A percentile compares a stretch with the other conserved stretches of the same genome.
Conservation (phyloP, 208 protist species). For the Wallacemonas sp. region DNA sequence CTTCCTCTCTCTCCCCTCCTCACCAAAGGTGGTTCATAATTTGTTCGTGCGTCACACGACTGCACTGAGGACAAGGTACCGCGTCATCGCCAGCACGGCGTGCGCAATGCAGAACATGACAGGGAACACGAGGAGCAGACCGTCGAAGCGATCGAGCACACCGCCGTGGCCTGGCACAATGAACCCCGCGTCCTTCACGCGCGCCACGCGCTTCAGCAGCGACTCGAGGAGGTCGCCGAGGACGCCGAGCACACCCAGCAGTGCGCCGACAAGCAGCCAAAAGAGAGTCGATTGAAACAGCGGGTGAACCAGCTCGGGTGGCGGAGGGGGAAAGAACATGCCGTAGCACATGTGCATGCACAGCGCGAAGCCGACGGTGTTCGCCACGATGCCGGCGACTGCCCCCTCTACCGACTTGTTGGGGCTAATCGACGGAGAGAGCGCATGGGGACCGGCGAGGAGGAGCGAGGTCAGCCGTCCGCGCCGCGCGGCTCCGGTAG, state of each 20-base stretch:
- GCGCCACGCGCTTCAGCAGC: slow-evolving; percentile 82
- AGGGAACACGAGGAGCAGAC: slow-evolving; percentile 77
- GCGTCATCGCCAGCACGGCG: slow-evolving; percentile 24
- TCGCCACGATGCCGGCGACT: slow-evolving; percentile 61
- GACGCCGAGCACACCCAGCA: slow-evolving; percentile 74
- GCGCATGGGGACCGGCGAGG: slow-evolving; percentile 46
- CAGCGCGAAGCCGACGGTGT: slow-evolving; percentile 49
- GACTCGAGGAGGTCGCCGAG: slow-evolving; percentile 90
- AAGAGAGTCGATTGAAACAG: slow-evolving; percentile 38
- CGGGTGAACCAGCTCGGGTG: slow-evolving; percentile 28
- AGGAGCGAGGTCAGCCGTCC: slow-evolving; percentile 13
- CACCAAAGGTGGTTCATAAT: neutral
- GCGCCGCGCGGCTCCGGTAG: neutral
- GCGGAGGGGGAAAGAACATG: slow-evolving; percentile 23
- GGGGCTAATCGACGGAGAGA: slow-evolving; percentile 77
- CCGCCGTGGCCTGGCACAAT: slow-evolving; percentile 90
- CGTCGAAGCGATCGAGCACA: slow-evolving; percentile 90
- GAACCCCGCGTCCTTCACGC: slow-evolving; percentile 85
- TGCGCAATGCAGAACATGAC: slow-evolving; percentile 65
- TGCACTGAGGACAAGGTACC: slow-evolving; percentile 17
- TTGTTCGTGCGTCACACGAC: neutral
- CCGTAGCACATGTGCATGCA: slow-evolving; percentile 43
- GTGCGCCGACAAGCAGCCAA: slow-evolving; percentile 54
- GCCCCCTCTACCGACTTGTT: slow-evolving; percentile 91
- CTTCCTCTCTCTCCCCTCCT: too few relatives aligned